Base-by-base conservation (phyloP, 768 basidiomycete species). In the Trametes sanguinea region DNA sequence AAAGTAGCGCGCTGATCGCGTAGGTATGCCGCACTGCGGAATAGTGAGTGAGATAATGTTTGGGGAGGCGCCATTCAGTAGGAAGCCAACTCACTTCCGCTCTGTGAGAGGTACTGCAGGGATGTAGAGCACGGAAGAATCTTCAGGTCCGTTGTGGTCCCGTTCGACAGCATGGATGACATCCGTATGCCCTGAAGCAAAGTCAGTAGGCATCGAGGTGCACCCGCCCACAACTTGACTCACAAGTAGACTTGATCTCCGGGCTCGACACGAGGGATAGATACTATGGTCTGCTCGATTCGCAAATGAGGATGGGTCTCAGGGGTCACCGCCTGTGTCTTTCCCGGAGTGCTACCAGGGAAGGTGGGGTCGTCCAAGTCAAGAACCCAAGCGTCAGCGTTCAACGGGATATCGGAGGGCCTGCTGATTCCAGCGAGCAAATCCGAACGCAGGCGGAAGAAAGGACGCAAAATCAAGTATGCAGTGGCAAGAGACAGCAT, bases 171-270 rank as follows among this genome's bases (percentile, higher is more conserved):
- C 75, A 65, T 83, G 81, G 2, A 83, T 65, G 37, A 78, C 69
- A 57, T 83, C 81, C 47, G 65, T 67, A 46, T 75, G 72, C 74
- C 74, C 62, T 67, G 52, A n/a, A 42, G 17, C 16, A 11, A 57
- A 6, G 30, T 42, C 33, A 29, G 35, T 9, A 43, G 33, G 37
- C 14, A 16, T 11, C 33, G 46, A 14, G 1, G 29, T 16, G 27
- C 39, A 33, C 16, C 35, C 9, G 1, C n/a, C 11, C 27, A 22
- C 13, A 33, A 2, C 13, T 2, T 4, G 6, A 29, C 60, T 4
- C 52, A 65, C 90, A 91, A 71, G n/a, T 87, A 90, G 2, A 90
- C 87, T 64, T 88, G 84, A 67, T 92, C 90, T 1, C 90, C 91
- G 0, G 90, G 89, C 51, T 79, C 76, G 8, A 92, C 89, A 54